phyloP scores from a whole-genome alignment of 371 early-diverging fungal species.

The Dichotomocladium elegans region DNA sequence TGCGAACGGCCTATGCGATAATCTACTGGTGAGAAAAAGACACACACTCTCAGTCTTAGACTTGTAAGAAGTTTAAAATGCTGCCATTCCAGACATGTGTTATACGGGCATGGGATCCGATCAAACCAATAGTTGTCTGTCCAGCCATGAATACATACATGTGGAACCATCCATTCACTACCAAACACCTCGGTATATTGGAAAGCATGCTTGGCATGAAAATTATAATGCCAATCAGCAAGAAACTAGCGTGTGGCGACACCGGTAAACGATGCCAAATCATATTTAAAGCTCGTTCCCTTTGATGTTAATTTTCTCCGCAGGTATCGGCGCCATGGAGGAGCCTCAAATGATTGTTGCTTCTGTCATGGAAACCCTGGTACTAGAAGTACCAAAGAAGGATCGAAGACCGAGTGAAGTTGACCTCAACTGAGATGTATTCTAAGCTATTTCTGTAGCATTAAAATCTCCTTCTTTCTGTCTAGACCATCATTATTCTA shows the following conservation, averaged over 20 bases:
- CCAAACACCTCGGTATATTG: slow-evolving; percentile 60
- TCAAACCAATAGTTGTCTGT: slow-evolving; percentile 68
- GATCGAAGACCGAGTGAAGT: no score
- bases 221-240: slow-evolving; percentile 79
- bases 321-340: slow-evolving; percentile 23
- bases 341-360: slow-evolving; percentile 10
- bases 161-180: slow-evolving; percentile 94
- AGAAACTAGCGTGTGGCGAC: slow-evolving; percentile 92
- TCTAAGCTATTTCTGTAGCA: no score
- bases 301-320: neutral
- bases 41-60: neutral
- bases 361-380: slow-evolving; percentile 14
- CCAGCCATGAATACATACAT: slow-evolving; percentile 98
- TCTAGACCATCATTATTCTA: no score
- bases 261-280: slow-evolving; percentile 47
- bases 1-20: slow-evolving; percentile 92
- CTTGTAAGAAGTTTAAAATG: neutral
- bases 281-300: no score
- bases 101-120: slow-evolving; percentile 86
- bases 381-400: slow-evolving; percentile 27
- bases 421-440: no score
- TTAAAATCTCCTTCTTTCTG: no score
- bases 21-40: slow-evolving; percentile 64
- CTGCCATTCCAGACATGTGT: slow-evolving; percentile 74
- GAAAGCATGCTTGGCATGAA: slow-evolving; percentile 48